phyloP scores from a whole-genome alignment of 306 rosid species.

The Fragaria iinumae region DNA sequence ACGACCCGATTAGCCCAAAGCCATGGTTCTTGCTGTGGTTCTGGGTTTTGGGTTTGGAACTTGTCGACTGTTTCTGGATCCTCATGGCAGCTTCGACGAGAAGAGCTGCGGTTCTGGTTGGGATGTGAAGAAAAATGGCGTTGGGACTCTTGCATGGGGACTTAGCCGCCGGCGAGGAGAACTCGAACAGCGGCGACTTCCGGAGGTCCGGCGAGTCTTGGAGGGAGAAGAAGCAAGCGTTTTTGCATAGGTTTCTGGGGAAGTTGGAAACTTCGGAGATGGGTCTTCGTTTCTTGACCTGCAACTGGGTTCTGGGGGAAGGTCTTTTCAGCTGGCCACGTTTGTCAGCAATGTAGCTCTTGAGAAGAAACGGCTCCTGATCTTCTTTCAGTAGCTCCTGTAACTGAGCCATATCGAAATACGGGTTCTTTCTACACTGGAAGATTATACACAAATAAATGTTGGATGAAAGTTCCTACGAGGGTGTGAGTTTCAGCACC shows the following conservation, averaged over 20 bases:
- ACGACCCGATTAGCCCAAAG: conserved; percentile 61
- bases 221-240: conserved; percentile 58
- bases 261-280: conserved; percentile 22
- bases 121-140: conserved; percentile 66
- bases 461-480: background rate
- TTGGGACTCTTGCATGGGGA: conserved; percentile 52
- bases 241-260: conserved; percentile 43
- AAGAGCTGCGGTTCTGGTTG: conserved; percentile 64
- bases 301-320: conserved; percentile 26
- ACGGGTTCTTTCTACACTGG: background rate
- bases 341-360: conserved; percentile 36
- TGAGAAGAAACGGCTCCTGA: conserved; percentile 47
- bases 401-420: conserved; percentile 29
- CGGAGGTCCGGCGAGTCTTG: conserved; percentile 54
- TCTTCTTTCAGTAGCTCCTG: conserved; percentile 45
- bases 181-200: conserved; percentile 68
- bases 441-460: no score
- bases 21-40: conserved; percentile 26
- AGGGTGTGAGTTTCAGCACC: conserved; percentile 12
- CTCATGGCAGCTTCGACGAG: conserved; percentile 81
- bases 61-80: conserved; percentile 59
- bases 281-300: conserved; percentile 30
- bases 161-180: conserved; percentile 43
- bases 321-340: conserved; percentile 24
- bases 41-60: conserved; percentile 37